phyloP scores from a whole-genome alignment of 176 grass and related monocot genomes.

The Aegilops speltoides region DNA sequence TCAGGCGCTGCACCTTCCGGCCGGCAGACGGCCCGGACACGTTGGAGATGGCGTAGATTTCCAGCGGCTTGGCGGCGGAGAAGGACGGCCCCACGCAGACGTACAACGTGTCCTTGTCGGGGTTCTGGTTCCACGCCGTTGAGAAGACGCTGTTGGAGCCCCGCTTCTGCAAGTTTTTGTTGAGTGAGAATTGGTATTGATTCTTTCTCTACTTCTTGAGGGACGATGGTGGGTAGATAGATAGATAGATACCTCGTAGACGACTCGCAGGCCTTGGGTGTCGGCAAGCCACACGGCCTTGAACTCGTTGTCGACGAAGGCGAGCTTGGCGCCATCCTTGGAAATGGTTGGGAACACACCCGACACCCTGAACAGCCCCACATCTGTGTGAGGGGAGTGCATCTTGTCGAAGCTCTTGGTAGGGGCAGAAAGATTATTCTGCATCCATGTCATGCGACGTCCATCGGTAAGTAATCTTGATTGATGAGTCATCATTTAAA shows the following conservation, averaged over 20 bases:
- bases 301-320: constrained; percentile 59
- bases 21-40: background rate
- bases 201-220: no score
- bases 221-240: no score
- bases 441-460: background rate
- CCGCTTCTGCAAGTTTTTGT: background rate
- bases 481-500: no score
- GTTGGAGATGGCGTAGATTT: constrained; percentile 33
- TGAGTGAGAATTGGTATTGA: no score
- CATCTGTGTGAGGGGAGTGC: background rate
- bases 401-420: constrained; percentile 15
- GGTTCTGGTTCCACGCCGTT: constrained; percentile 46
- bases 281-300: constrained; percentile 47
- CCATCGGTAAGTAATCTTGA: no score
- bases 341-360: constrained; percentile 50
- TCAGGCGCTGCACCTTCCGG: background rate
- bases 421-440: background rate
- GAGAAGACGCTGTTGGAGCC: constrained; percentile 18
- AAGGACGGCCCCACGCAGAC: constrained; percentile 37
- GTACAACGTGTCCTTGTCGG: constrained; percentile 25
- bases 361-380: constrained; percentile 25
- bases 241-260: background rate
- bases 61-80: background rate
- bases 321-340: constrained; percentile 37
- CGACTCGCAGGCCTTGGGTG: constrained; percentile 10